Conservation (phyloP, 768 basidiomycete genomes). For the Dioszegia crocea region DNA sequence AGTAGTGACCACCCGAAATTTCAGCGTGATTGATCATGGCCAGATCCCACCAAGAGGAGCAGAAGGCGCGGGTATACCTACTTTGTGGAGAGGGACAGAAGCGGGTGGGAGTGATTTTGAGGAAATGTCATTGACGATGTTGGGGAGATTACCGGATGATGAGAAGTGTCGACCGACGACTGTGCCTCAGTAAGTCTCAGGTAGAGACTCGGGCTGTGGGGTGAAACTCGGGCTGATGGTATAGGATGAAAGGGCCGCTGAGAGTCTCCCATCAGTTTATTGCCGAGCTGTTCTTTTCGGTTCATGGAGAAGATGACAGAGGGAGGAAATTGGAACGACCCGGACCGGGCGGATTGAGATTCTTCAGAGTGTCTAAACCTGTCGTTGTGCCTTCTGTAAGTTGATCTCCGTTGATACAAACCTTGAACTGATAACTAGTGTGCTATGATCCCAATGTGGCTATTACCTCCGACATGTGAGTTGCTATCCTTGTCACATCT, state of each 20-base stretch:
- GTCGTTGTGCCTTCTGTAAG: slow-evolving; percentile 28
- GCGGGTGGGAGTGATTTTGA: slow-evolving; percentile 19
- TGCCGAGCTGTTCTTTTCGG: slow-evolving; percentile 31
- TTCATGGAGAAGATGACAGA: slow-evolving; percentile 22
- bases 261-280: slow-evolving; percentile 27
- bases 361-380: slow-evolving; percentile 19
- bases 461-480: slow-evolving; percentile 21
- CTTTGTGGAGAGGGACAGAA: slow-evolving; percentile 14
- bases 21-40: slow-evolving; percentile 10
- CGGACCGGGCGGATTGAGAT: slow-evolving; percentile 21
- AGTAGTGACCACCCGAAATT: slow-evolving; percentile 10
- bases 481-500: not conserved
- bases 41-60: slow-evolving; percentile 10
- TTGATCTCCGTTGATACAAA: not conserved
- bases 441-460: slow-evolving; percentile 12
- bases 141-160: slow-evolving; percentile 34
- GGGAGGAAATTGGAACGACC: slow-evolving; percentile 13
- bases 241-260: slow-evolving; percentile 32
- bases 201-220: not conserved
- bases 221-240: not conserved
- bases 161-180: slow-evolving; percentile 27
- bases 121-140: slow-evolving; percentile 5
- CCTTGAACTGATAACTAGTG: slow-evolving; percentile 10
- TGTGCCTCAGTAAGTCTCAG: slow-evolving; percentile 23
- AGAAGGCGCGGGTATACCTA: not conserved